These are phyloP conservation scores for Guillardia theta DNA, from an alignment of 78 protist species.

Conservation along the genomic window DNA sequence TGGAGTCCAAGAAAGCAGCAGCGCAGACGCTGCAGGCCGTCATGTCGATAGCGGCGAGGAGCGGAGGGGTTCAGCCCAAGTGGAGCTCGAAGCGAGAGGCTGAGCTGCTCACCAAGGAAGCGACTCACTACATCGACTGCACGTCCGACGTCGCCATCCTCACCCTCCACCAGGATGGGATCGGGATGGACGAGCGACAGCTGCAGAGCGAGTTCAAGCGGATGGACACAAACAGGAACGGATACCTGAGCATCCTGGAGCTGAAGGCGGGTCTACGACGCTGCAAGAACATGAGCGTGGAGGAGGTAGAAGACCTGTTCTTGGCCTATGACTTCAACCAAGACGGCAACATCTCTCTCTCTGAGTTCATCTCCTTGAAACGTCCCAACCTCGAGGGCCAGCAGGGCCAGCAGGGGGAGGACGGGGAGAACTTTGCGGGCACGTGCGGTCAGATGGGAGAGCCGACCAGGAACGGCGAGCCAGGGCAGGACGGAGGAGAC, in stretches of 20 bases:
- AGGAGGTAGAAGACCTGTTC: not conserved
- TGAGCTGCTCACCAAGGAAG: no score
- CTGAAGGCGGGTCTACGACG: no score
- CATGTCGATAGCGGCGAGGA: not conserved
- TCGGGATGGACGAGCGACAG: not conserved
- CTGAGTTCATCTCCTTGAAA: no score
- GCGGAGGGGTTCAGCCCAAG: not conserved
- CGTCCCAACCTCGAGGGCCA: no score
- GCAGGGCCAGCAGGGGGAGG: not conserved
- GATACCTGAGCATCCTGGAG: no score
- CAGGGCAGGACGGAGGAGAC: not conserved
- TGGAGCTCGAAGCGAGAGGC: not conserved
- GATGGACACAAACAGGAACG: no score
- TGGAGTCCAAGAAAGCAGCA: not conserved
- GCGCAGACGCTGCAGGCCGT: not conserved
- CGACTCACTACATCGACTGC: no score
- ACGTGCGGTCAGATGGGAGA: not conserved
- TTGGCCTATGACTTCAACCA: no score
- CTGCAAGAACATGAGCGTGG: not conserved
- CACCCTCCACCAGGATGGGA: no score
- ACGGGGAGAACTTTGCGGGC: not conserved
- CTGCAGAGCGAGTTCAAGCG: no score
- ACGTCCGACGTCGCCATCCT: no score
- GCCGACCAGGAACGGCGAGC: not conserved
- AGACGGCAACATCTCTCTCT: no score